phyloP scores from a whole-genome alignment of 78 protist genomes.

The Dictyostelium citrinum region DNA sequence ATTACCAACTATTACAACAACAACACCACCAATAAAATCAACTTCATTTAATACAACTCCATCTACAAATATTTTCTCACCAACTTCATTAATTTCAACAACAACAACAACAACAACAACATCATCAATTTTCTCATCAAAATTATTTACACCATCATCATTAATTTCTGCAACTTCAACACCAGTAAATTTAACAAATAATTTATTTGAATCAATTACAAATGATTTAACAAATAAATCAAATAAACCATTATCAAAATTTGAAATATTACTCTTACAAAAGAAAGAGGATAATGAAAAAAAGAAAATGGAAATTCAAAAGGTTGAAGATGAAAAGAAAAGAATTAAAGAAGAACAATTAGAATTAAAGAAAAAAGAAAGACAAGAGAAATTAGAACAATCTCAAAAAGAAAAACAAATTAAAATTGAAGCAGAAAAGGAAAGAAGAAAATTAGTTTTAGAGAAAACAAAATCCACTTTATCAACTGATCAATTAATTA shows the following conservation, averaged over 20 bases:
- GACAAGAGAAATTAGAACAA: conserved; percentile 7
- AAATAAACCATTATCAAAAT: neutral
- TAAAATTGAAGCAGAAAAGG: neutral
- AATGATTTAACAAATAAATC: neutral
- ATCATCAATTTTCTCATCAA: neutral
- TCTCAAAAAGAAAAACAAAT: conserved; percentile 15
- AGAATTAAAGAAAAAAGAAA: conserved; percentile 28
- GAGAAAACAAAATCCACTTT: neutral
- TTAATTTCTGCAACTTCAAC: neutral
- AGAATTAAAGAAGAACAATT: neutral
- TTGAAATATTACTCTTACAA: neutral
- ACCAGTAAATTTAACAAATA: neutral
- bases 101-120: neutral
- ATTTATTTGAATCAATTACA: neutral
- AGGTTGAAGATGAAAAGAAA: neutral
- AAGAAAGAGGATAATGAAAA: neutral
- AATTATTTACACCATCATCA: neutral
- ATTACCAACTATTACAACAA: neutral
- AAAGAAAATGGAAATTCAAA: neutral
- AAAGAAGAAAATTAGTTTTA: conserved; percentile 29
- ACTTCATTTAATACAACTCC: neutral
- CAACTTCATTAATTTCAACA: neutral
- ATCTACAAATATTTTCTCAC: neutral
- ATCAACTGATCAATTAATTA: neutral
- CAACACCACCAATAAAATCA: neutral